Conservation (phyloP, 345 rosid species). For the Gynandropsis gynandra region DNA sequence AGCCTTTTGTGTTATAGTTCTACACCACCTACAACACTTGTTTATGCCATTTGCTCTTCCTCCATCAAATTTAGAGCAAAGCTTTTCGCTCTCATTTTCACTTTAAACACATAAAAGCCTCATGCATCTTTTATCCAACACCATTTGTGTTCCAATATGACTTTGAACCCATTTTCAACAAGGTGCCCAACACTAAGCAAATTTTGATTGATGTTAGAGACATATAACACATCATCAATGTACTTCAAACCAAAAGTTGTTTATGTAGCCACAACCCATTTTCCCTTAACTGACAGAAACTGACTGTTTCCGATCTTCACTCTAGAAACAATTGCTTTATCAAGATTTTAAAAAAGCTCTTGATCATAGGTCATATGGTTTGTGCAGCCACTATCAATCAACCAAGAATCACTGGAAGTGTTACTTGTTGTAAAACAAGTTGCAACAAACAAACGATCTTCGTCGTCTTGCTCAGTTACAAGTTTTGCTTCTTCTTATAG, state of each 20-base stretch:
- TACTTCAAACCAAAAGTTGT: neutral
- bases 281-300: neutral
- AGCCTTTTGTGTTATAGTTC: slow-evolving; percentile 1
- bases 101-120: no score
- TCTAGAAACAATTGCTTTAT: neutral
- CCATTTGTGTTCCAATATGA: no score
- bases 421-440: neutral
- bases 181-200: neutral
- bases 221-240: neutral
- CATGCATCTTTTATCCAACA: no score
- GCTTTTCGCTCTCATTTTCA: neutral
- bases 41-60: no score
- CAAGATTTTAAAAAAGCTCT: neutral
- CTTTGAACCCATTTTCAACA: neutral
- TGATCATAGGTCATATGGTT: slow-evolving; percentile 1
- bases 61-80: neutral
- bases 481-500: no score
- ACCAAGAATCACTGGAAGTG: neutral
- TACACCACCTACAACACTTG: neutral
- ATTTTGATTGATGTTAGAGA: slow-evolving; percentile 5
- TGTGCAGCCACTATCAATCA: no score
- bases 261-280: neutral
- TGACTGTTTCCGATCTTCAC: slow-evolving; percentile 3
- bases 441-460: no score
- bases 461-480: no score